Percentiles rank a stretch among this genome's conserved stretches.
These are phyloP conservation scores for Tulasnella sp. DNA, from an alignment of 768 basidiomycete genomes.

Conservation along the genomic window DNA sequence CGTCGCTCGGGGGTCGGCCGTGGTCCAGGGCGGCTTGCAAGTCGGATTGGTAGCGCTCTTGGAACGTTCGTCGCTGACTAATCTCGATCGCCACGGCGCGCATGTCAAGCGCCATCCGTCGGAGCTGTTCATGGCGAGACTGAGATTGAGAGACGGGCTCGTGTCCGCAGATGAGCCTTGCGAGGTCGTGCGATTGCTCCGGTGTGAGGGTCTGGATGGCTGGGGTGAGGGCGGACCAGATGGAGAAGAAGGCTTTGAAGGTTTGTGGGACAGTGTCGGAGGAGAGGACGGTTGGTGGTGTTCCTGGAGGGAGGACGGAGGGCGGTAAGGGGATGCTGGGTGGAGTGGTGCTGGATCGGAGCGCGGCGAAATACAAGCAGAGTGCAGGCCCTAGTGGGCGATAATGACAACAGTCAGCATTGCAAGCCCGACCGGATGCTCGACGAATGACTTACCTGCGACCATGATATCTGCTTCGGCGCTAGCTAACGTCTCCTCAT, in stretches of 20 bases:
- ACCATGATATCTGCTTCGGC: conserved; percentile 82
- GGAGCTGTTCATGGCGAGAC: conserved; percentile 33
- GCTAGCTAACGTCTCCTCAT: conserved; percentile 58
- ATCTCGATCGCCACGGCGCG: conserved; percentile 81
- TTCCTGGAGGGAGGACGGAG: conserved; percentile 14
- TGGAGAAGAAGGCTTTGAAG: conserved; percentile 55
- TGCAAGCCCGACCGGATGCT: not conserved
- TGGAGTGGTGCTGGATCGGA: conserved; percentile 61
- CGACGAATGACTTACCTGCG: conserved; percentile 40
- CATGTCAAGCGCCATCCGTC: conserved; percentile 66
- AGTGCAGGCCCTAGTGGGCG: conserved; percentile 60
- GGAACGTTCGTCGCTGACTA: conserved; percentile 71
- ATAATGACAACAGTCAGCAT: not conserved
- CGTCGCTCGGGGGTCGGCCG: conserved; percentile 26
- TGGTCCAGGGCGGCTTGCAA: conserved; percentile 71
- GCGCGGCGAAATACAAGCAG: conserved; percentile 74
- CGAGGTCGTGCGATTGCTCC: conserved; percentile 69
- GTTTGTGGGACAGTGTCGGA: conserved; percentile 54
- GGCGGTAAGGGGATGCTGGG: conserved; percentile 74
- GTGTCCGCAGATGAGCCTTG: conserved; percentile 63
- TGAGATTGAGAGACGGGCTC: conserved; percentile 26
- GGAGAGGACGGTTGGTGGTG: conserved; percentile 46
- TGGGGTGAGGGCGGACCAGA: conserved; percentile 61
- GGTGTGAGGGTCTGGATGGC: conserved; percentile 50
- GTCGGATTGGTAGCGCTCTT: conserved; percentile 62